Evolutionary conservation across 73 alveolate species (phyloP), one percentile per base, ranked within the genome.

Genomic region (Paramecium primaurelia): DNA sequence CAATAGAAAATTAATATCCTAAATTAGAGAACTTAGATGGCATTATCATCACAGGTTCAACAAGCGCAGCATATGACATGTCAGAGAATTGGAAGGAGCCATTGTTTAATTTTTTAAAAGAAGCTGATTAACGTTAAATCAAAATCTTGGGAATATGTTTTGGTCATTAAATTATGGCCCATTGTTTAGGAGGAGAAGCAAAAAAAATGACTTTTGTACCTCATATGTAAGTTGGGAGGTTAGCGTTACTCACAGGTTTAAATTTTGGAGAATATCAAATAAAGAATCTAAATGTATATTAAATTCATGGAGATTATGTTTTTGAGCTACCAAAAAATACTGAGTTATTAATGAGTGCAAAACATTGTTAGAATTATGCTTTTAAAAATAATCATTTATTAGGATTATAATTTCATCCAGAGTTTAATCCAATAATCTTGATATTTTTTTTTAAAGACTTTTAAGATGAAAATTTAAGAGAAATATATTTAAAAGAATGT

Each of bases 171-270:
- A 14, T 80, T 1, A 11, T 80, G 16, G 91, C 91, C 45, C 77
- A 80, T 18, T 26, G 42, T 26, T 44, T 80, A 45, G 75, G 91
- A 10, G 91, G 91, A 20, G 58, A 80, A 80, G 91, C 75, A 12
- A 9, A 8, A 47, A 18, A 80, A 45, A 80, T 80, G 75, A 44
- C 25, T 22, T 36, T 20, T 26, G 47, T 20, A 26, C 47, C 20
- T 18, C 11, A 45, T n/a, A 32, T 47, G 47, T 12, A 80, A 26
- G 73, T 44, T 3, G 91, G 75, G 3, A 40, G 73, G 30, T 22
- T 8, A 14, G 22, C 34, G 2, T 8, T 80, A 45, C 14, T 11
- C 30, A 25, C 26, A 6, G 8, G 20, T 3, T 22, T n/a, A 16
- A 80, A 25, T 7, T 45, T n/a, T 45, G n/a, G 14, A 38, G 77